These are phyloP conservation scores for Penstemon eatonii DNA, from an alignment of 257 asterid genomes.

Conservation along the genomic window DNA sequence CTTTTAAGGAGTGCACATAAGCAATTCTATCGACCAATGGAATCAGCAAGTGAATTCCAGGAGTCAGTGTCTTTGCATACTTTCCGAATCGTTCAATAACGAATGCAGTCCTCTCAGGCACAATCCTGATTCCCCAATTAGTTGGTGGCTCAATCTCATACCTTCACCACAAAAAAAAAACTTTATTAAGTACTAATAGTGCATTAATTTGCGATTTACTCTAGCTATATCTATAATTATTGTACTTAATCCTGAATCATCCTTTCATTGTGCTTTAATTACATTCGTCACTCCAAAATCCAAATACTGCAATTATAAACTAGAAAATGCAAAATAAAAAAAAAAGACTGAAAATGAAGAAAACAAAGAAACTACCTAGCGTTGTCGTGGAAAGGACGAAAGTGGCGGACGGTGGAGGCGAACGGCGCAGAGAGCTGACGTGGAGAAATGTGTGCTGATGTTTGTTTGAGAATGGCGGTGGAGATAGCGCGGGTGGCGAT, in stretches of 20 bases:
- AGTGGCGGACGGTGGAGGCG: constrained; percentile 54
- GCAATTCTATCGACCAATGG: constrained; percentile 86
- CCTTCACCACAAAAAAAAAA: constrained; percentile 37
- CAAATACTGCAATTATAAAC: neutral
- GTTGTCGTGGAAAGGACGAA: constrained; percentile 58
- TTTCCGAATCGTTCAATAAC: constrained; percentile 86
- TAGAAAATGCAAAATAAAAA: neutral
- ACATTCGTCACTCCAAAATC: neutral
- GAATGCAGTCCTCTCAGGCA: constrained; percentile 82
- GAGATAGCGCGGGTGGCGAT: constrained; percentile 49
- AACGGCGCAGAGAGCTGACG: constrained; percentile 35
- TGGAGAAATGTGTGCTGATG: constrained; percentile 32
- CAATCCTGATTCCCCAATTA: constrained; percentile 86
- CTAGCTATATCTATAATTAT: neutral
- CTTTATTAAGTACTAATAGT: neutral
- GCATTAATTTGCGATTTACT: neutral
- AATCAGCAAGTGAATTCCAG: constrained; percentile 76
- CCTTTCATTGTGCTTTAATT: neutral
- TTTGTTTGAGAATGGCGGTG: constrained; percentile 46
- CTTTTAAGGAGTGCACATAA: constrained; percentile 80
- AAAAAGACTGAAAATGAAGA: neutral
- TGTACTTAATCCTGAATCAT: neutral
- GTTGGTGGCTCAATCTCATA: constrained; percentile 57
- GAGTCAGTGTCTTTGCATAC: constrained; percentile 71
- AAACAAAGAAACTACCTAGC: constrained; percentile 38